A percentile compares a stretch with the other conserved stretches of the same genome.
Conservation (phyloP, 31 red algal species). For the Porphyra umbilicalis region DNA sequence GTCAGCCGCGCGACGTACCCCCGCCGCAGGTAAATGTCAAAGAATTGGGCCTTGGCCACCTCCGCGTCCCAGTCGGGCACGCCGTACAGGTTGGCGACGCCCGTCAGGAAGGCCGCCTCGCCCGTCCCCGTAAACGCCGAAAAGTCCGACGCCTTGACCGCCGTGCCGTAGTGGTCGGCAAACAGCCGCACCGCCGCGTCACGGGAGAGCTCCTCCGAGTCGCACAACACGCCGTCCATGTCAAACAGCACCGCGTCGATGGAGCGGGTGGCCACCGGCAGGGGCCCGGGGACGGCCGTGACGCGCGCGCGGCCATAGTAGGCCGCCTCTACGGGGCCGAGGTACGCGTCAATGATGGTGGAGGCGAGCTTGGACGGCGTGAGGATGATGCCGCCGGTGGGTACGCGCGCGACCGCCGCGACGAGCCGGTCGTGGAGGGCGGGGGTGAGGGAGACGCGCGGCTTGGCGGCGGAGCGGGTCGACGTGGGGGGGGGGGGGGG, state of each 20-base stretch:
- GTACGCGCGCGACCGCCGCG: background rate
- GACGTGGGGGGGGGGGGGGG: background rate
- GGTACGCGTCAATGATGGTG: slow-evolving; percentile 42
- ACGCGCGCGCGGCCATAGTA: slow-evolving; percentile 34
- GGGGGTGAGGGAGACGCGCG: background rate
- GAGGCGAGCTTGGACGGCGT: slow-evolving; percentile 32
- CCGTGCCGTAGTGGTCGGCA: slow-evolving; percentile 19
- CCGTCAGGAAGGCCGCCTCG: slow-evolving; percentile 63
- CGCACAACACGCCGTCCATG: slow-evolving; percentile 90
- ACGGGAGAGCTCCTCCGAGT: slow-evolving; percentile 57
- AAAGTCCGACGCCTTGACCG: slow-evolving; percentile 50
- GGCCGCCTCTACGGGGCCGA: slow-evolving; percentile 17
- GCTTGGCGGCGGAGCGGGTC: background rate
- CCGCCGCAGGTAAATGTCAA: slow-evolving; percentile 52
- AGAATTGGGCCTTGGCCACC: slow-evolving; percentile 58
- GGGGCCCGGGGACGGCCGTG: background rate
- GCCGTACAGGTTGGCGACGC: slow-evolving; percentile 54
- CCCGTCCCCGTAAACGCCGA: slow-evolving; percentile 79
- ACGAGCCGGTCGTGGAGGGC: background rate
- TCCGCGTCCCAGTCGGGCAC: slow-evolving; percentile 47
- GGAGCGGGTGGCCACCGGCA: slow-evolving; percentile 8
- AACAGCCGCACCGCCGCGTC: slow-evolving; percentile 44
- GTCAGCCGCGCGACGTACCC: slow-evolving; percentile 28
- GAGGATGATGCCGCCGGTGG: background rate
- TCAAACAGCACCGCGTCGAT: slow-evolving; percentile 81